Percentiles rank a stretch among this genome's conserved stretches.
phyloP scores from a whole-genome alignment of 306 rosid species.

The Neltuma alba region DNA sequence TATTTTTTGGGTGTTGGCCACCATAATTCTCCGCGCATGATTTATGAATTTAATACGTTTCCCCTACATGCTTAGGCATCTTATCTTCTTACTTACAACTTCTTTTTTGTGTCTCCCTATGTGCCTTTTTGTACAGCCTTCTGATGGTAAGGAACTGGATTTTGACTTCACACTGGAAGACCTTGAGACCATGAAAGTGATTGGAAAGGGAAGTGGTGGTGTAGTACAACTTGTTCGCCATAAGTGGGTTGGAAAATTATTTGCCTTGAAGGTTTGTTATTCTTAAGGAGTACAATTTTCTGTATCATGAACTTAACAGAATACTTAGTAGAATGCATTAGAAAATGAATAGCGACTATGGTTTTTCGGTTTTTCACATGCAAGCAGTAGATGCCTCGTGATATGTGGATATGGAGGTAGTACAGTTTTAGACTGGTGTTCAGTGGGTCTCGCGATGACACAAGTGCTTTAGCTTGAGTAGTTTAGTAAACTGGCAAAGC shows the following conservation, averaged over 20 bases:
- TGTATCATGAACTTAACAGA: slow-evolving; percentile 8
- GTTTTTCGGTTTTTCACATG: background rate
- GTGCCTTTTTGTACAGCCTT: slow-evolving; percentile 60
- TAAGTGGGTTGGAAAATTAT: slow-evolving; percentile 87
- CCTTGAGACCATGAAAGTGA: slow-evolving; percentile 86
- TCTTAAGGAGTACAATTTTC: slow-evolving; percentile 6
- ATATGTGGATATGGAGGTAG: background rate
- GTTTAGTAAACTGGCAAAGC: background rate
- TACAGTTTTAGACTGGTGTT: background rate
- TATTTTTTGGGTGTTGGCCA: background rate
- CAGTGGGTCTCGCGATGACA: background rate
- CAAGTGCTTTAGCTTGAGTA: slow-evolving; percentile 4
- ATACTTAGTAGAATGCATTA: slow-evolving; percentile 8
- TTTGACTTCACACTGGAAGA: slow-evolving; percentile 80
- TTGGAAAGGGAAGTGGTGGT: slow-evolving; percentile 97
- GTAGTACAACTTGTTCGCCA: slow-evolving; percentile 98
- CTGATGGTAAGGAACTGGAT: slow-evolving; percentile 74
- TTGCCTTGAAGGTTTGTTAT: slow-evolving; percentile 83
- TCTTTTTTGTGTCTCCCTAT: background rate
- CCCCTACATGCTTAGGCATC: slow-evolving; percentile 9
- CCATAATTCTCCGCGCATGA: slow-evolving; percentile 5
- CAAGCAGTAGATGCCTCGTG: background rate
- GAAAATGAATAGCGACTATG: background rate
- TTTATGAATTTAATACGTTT: background rate
- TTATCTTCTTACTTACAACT: slow-evolving; percentile 24